phyloP scores from a whole-genome alignment of 2,329 filamentous ascomycete genomes.

The Cladosporium sp. region DNA sequence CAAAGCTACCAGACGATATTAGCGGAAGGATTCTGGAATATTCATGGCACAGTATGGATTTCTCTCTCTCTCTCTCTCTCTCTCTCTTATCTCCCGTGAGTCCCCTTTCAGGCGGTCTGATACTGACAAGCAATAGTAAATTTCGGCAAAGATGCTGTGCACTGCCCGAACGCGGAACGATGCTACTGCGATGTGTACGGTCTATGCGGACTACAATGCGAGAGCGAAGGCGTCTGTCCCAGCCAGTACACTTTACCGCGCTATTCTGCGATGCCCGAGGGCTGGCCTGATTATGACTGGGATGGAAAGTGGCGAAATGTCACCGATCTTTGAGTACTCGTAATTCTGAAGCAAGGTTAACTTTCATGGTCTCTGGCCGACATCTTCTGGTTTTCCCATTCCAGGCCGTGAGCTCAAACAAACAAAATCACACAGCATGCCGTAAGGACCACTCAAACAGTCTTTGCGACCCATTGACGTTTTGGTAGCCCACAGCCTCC shows the following conservation, averaged over 20 bases:
- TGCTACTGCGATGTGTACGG: constrained; percentile 70
- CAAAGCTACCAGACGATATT: constrained; percentile 48
- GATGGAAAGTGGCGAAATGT: constrained; percentile 36
- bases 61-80: neutral
- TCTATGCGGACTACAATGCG: constrained; percentile 53
- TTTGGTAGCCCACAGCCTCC: neutral
- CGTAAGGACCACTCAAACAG: neutral
- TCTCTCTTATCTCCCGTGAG: no score
- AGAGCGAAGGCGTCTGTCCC: constrained; percentile 50
- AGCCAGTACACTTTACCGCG: constrained; percentile 61
- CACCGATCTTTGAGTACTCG: neutral
- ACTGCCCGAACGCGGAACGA: constrained; percentile 59
- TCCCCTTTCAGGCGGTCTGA: neutral
- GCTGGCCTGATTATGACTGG: constrained; percentile 63
- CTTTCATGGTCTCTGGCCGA: neutral
- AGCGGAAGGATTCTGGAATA: constrained; percentile 59
- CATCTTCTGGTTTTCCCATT: neutral
- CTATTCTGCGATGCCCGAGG: constrained; percentile 58
- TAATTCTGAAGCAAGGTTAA: neutral
- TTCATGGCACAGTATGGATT: constrained; percentile 55
- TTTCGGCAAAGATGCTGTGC: constrained; percentile 9
- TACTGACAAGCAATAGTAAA: constrained; percentile 1
- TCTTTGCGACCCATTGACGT: neutral
- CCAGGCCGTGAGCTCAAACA: neutral
- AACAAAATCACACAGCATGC: neutral